Evolutionary conservation across 129 eudicot species (phyloP), one percentile per base, ranked within the genome.

Genomic region (Arctium lappa): DNA sequence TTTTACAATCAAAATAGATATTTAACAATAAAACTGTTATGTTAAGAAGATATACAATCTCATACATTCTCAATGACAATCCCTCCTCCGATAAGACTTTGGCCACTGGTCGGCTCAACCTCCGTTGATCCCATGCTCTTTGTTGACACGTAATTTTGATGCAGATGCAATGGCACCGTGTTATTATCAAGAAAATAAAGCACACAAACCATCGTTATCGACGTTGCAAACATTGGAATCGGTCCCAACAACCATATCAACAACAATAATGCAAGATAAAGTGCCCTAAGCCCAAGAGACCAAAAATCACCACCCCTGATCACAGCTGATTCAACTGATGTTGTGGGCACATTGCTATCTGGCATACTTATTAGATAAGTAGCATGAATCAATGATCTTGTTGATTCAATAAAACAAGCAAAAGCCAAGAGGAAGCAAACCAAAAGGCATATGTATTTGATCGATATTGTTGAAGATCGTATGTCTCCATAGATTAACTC

Each of bases 241-340:
- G 94, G 93, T 3, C 97, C 94, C 48, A 92, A 87, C 48, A 92
- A 84, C 97, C 94, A 92, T 32, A 88, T 32, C 83, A 92, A 40
- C 86, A 88, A 69, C 30, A 33, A 15, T 9, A 86, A 74, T 2
- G 94, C 94, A 83, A 92, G 90, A 82, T 92, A 89, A 5, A 92
- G 88, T 31, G 88, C 89, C 70, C 97, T 87, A 16, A 88, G 82
- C 27, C 94, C 94, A 53, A 92, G 69, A 12, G 87, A 83, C 93
- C 94, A 90, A 78, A 84, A 87, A 71, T 90, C 89, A 12, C 90
- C 91, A 4, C 94, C 97, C 27, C 89, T 83, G 18, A 90, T 87
- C 6, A 92, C 94, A 34, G 84, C 85, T 72, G 32, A 12, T 74
- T 88, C 94, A 40, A 89, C 90, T 46, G 84, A 79, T 44, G 83